Evolutionary conservation across 1,284 basidiomycete genomes (phyloP), one percentile per base, ranked within the genome.

Genomic region (Ganoderma sinense): DNA sequence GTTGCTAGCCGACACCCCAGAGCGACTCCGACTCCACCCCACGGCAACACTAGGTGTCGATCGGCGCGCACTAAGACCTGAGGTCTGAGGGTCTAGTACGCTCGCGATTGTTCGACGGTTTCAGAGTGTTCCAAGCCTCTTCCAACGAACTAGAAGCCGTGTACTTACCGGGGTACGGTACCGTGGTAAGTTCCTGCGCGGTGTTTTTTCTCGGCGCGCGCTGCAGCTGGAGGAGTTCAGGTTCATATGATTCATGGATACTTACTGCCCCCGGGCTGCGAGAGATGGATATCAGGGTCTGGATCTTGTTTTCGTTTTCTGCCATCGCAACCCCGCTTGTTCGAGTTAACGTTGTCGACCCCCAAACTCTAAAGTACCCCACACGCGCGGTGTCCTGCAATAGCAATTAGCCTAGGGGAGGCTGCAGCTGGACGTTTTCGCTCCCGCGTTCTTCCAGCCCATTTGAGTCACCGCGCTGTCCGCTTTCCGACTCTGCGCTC

Each of bases 81-180:
- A 18, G 16, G 6, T 8, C 6, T 20, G 18, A 18, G 29, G 56
- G 20, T 58, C 56, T 31, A 10, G 56, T 14, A 18, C 33, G 36
- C 13, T 36, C 33, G 56, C 56, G 56, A 59, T 39, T 61, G 39
- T 61, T 41, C 58, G 58, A 40, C 58, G 7, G 33, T 60, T 33
- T 60, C 33, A 18, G 58, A 36, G n/a, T n/a, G n/a, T n/a, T n/a
- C n/a, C n/a, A n/a, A n/a, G n/a, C n/a, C n/a, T n/a, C n/a, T n/a
- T n/a, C n/a, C n/a, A n/a, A n/a, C n/a, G 36, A 36, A 36, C 36
- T 7, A 10, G 36, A 6, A 36, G 36, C 36, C 36, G 36, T 36
- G 36, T 36, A 36, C 36, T 2, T 7, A 36, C n/a, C n/a, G n/a
- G n/a, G n/a, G 36, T 36, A 2, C 36, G 1, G 36, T 7, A 36